Percentiles rank a stretch among this genome's conserved stretches.
Conservation (phyloP, 2,329 filamentous ascomycete species). For the Fusarium neocosmosporiellum region DNA sequence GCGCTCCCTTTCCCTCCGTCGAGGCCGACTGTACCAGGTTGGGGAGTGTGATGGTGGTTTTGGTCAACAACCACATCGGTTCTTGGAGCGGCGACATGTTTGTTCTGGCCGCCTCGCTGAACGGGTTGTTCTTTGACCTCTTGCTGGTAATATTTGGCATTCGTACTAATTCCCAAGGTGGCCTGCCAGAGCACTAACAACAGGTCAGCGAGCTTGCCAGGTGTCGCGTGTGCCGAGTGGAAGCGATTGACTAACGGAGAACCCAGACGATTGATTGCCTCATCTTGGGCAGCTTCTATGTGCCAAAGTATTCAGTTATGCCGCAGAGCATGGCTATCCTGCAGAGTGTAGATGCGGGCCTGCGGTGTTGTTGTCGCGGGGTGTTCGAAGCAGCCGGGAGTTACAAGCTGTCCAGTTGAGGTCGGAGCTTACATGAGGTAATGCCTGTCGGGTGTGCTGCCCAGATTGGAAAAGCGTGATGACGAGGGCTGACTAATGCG, state of each 20-base stretch:
- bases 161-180: slow-evolving; percentile 50
- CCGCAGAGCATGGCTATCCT: slow-evolving; percentile 46
- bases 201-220: slow-evolving; percentile 39
- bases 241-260: slow-evolving; percentile 49
- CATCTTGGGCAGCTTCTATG: slow-evolving; percentile 54
- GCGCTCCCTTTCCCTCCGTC: background rate
- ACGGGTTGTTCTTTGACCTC: slow-evolving; percentile 45
- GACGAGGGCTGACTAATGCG: slow-evolving; percentile 13
- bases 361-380: slow-evolving; percentile 35
- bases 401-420: slow-evolving; percentile 47
- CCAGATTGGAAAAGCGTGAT: slow-evolving; percentile 18
- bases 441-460: slow-evolving; percentile 22
- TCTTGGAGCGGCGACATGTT: slow-evolving; percentile 48
- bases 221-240: slow-evolving; percentile 36
- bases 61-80: slow-evolving; percentile 46
- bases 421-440: slow-evolving; percentile 44
- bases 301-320: slow-evolving; percentile 40
- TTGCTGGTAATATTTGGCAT: slow-evolving; percentile 53
- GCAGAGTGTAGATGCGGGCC: slow-evolving; percentile 20
- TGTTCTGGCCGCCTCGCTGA: slow-evolving; percentile 43
- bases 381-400: slow-evolving; percentile 20
- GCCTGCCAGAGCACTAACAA: slow-evolving; percentile 61
- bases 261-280: slow-evolving; percentile 54
- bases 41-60: slow-evolving; percentile 41
- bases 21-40: slow-evolving; percentile 51